These are phyloP conservation scores for Pestalotiopsis sp. DNA, from an alignment of 2,329 filamentous ascomycete genomes.

Conservation along the genomic window DNA sequence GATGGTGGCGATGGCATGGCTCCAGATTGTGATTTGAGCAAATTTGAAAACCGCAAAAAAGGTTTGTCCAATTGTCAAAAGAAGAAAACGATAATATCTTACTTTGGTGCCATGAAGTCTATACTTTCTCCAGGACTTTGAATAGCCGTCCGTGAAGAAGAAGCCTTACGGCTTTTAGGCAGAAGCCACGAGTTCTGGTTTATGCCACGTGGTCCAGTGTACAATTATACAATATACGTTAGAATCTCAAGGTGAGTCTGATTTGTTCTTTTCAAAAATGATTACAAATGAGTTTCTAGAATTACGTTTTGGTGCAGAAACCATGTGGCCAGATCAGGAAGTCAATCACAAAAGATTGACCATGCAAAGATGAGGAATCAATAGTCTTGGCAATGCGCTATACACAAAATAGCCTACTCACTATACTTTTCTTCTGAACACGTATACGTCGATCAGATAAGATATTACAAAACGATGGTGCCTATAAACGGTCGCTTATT, in stretches of 20 bases:
- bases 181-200: too few species aligned
- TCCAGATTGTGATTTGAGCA: not conserved
- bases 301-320: not conserved
- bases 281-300: not conserved
- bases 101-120: too few species aligned
- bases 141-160: not conserved
- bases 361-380: not conserved
- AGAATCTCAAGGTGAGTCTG: not conserved
- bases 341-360: not conserved
- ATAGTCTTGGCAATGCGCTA: not conserved
- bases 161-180: not conserved
- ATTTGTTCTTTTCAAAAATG: not conserved
- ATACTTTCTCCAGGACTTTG: too few species aligned
- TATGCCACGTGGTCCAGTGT: too few species aligned
- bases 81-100: not conserved
- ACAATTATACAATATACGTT: too few species aligned
- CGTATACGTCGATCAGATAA: not conserved
- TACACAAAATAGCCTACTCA: not conserved
- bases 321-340: not conserved
- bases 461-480: not conserved
- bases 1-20: not conserved
- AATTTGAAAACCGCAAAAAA: not conserved
- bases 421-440: not conserved
- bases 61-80: not conserved
- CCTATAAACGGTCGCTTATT: slow-evolving; percentile 1